phyloP scores from a whole-genome alignment of 306 rosid genomes.

The Vigna reflexopilosa region DNA sequence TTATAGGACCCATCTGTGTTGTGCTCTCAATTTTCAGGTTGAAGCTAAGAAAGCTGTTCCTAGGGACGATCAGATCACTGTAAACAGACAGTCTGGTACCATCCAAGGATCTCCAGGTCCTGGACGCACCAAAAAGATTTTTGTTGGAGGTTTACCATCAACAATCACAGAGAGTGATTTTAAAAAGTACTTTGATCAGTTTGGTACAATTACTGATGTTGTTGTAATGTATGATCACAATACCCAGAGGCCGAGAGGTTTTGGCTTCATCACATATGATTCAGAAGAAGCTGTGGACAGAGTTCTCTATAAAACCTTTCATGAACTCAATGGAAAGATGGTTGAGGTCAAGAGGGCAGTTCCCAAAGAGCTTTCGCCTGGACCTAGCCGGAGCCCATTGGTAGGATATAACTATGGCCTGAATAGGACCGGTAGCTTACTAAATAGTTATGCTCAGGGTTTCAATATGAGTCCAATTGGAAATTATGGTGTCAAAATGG shows the following conservation, averaged over 20 bases:
- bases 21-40: conserved; percentile 66
- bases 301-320: conserved; percentile 85
- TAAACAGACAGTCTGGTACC: conserved; percentile 59
- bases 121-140: conserved; percentile 84
- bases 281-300: conserved; percentile 88
- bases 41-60: conserved; percentile 99
- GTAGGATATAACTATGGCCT: conserved; percentile 73
- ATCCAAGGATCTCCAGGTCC: conserved; percentile 80
- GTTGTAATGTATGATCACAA: conserved; percentile 98
- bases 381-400: conserved; percentile 73
- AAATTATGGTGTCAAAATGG: conserved; percentile 78
- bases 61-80: conserved; percentile 77
- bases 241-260: conserved; percentile 96
- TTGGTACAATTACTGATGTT: conserved; percentile 83
- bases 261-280: conserved; percentile 92
- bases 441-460: conserved; percentile 72
- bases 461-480: conserved; percentile 77
- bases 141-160: conserved; percentile 93
- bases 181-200: conserved; percentile 85
- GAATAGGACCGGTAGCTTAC: conserved; percentile 69
- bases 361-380: conserved; percentile 91
- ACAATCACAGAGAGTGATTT: conserved; percentile 85
- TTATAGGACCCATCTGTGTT: conserved; percentile 8
- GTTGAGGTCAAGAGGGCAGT: conserved; percentile 97
- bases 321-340: conserved; percentile 92